Evolutionary conservation across 2,329 filamentous ascomycete genomes (phyloP).

Genomic region (Hypocrella siamensis): DNA sequence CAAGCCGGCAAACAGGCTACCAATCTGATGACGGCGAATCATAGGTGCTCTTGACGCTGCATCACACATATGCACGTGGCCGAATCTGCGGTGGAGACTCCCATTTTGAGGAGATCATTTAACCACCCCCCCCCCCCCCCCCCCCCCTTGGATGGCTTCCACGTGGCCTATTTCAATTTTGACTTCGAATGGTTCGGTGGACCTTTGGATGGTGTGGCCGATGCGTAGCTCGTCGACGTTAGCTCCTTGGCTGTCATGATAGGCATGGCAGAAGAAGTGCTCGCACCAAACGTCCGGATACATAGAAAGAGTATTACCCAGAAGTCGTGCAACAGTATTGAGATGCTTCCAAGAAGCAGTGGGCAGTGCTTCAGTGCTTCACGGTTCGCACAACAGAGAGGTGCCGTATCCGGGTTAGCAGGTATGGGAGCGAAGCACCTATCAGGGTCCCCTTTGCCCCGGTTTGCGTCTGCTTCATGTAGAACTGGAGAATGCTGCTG

Average conservation of each 20-base stretch:
- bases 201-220: conserved; percentile 12
- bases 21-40: conserved; percentile 14
- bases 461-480: conserved; percentile 18
- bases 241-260: conserved; percentile 16
- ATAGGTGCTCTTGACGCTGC: conserved; percentile 16
- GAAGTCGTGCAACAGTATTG: conserved; percentile 14
- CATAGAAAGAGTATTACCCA: conserved; percentile 15
- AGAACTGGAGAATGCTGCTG: conserved; percentile 16
- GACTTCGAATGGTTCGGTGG: conserved; percentile 18
- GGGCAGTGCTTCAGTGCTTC: conserved; percentile 11
- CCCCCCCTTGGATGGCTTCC: conserved; percentile 18
- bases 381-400: conserved; percentile 9
- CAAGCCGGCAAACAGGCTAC: conserved; percentile 13
- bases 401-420: conserved; percentile 16
- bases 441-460: conserved; percentile 10
- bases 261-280: conserved; percentile 16
- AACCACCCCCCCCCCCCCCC: too few species aligned
- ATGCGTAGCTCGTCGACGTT: conserved; percentile 14
- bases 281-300: conserved; percentile 18
- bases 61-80: conserved; percentile 21
- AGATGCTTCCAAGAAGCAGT: conserved; percentile 17
- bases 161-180: conserved; percentile 19
- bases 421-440: conserved; percentile 18
- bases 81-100: conserved; percentile 21
- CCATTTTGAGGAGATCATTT: conserved; percentile 14